phyloP scores from a whole-genome alignment of 371 early-diverging fungal genomes.

The Mortierella sp. region DNA sequence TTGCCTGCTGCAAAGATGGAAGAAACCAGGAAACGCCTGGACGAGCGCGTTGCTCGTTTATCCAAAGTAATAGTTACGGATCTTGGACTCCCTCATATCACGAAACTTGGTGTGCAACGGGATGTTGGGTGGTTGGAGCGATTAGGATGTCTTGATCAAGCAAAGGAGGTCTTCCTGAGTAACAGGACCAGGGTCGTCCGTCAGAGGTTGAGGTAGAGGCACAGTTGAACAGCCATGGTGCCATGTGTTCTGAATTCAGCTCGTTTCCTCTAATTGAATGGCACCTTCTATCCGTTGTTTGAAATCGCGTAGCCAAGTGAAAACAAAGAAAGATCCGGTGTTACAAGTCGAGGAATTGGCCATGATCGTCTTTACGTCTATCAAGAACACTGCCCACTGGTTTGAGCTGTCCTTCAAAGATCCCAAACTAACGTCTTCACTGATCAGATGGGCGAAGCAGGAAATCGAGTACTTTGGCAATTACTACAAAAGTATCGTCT shows the following conservation, averaged over 20 bases:
- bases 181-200: constrained; percentile 82
- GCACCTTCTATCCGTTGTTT: too few relatives aligned
- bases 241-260: too few relatives aligned
- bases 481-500: constrained; percentile 90
- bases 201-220: constrained; percentile 72
- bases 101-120: constrained; percentile 80
- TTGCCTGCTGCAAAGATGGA: constrained; percentile 56
- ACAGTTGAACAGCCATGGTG: too few relatives aligned
- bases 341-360: constrained; percentile 88
- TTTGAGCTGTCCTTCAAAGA: constrained; percentile 89
- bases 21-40: constrained; percentile 64
- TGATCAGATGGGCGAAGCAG: constrained; percentile 90
- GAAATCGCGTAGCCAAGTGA: constrained; percentile 71
- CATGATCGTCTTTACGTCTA: constrained; percentile 85
- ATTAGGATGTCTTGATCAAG: constrained; percentile 83
- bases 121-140: constrained; percentile 85
- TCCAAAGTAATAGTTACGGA: constrained; percentile 77
- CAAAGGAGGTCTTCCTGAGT: constrained; percentile 68
- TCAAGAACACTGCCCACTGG: constrained; percentile 95
- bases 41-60: constrained; percentile 73
- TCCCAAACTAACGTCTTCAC: constrained; percentile 88
- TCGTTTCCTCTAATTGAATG: too few relatives aligned
- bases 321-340: constrained; percentile 87
- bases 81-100: constrained; percentile 79
- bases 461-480: constrained; percentile 87